phyloP scores from a whole-genome alignment of 768 basidiomycete species.

The Sporobolomyces roseus region DNA sequence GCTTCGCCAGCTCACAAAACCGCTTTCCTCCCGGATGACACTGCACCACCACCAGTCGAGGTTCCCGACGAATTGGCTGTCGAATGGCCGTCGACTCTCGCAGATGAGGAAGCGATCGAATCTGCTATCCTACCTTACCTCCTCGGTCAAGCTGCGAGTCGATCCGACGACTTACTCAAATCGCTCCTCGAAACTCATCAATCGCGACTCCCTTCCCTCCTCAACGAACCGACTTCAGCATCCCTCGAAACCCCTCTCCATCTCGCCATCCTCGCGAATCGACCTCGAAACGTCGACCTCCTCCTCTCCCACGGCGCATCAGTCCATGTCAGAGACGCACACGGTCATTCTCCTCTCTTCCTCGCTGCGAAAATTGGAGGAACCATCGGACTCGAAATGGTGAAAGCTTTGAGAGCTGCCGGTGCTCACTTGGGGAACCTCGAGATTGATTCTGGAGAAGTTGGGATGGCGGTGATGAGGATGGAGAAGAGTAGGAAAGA shows the following conservation, averaged over 20 bases:
- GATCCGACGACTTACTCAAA: conserved; percentile 18
- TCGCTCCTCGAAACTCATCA: conserved; percentile 17
- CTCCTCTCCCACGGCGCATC: conserved; percentile 46
- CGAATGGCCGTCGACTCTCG: conserved; percentile 34
- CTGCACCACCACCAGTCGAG: not conserved
- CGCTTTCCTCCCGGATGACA: not conserved
- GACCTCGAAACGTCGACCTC: conserved; percentile 35
- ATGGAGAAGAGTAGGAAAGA: not conserved
- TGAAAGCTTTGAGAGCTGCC: conserved; percentile 38
- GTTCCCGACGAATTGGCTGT: conserved; percentile 24
- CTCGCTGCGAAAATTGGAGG: conserved; percentile 39
- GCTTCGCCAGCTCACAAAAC: not conserved
- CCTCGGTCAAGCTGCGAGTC: conserved; percentile 37
- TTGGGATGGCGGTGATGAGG: conserved; percentile 29
- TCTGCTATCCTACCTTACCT: conserved; percentile 39
- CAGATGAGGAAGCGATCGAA: conserved; percentile 32
- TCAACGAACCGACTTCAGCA: conserved; percentile 38
- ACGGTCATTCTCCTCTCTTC: conserved; percentile 44
- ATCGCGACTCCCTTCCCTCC: conserved; percentile 14
- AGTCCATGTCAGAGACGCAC: conserved; percentile 46
- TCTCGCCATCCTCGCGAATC: conserved; percentile 44
- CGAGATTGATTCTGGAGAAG: conserved; percentile 40
- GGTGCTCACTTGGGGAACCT: conserved; percentile 44
- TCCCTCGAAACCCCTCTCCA: conserved; percentile 45
- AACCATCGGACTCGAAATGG: conserved; percentile 27